phyloP scores from a whole-genome alignment of 495 filamentous ascomycete species.

The Podospora pseudoanserina region DNA sequence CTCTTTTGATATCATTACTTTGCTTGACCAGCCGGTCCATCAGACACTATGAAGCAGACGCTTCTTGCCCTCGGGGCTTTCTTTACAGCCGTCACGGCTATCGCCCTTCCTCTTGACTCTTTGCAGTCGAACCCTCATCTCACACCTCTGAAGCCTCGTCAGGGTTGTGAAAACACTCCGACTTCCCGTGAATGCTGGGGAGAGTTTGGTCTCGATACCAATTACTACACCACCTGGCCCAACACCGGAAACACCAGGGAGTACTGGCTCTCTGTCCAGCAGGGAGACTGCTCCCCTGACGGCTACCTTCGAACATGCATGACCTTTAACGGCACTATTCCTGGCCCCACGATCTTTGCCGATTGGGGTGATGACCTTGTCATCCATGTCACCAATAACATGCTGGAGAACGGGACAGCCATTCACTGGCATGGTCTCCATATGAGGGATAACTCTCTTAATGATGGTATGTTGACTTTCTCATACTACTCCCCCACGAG shows the following conservation, averaged over 20 bases:
- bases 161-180: constrained; percentile 18
- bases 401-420: constrained; percentile 26
- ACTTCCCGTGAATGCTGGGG: constrained; percentile 25
- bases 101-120: not conserved
- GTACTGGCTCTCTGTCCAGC: constrained; percentile 28
- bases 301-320: constrained; percentile 50
- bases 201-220: constrained; percentile 22
- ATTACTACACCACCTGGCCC: constrained; percentile 24
- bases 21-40: not conserved
- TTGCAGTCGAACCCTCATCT: not conserved
- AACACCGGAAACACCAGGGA: constrained; percentile 14
- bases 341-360: constrained; percentile 53
- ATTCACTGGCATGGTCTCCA: constrained; percentile 38
- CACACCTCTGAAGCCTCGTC: constrained; percentile 1
- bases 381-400: constrained; percentile 32
- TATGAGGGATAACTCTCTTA: constrained; percentile 27
- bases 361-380: constrained; percentile 46
- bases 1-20: not conserved
- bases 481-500: too few relatives aligned
- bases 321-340: constrained; percentile 52
- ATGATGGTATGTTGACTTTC: constrained; percentile 20
- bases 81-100: not conserved
- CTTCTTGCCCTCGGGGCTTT: not conserved
- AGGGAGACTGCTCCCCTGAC: constrained; percentile 42
- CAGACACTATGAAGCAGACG: not conserved